Evolutionary conservation across 2,329 filamentous ascomycete genomes (phyloP), one percentile per base, ranked within the genome.

Genomic region (Bipolaris oryzae): DNA sequence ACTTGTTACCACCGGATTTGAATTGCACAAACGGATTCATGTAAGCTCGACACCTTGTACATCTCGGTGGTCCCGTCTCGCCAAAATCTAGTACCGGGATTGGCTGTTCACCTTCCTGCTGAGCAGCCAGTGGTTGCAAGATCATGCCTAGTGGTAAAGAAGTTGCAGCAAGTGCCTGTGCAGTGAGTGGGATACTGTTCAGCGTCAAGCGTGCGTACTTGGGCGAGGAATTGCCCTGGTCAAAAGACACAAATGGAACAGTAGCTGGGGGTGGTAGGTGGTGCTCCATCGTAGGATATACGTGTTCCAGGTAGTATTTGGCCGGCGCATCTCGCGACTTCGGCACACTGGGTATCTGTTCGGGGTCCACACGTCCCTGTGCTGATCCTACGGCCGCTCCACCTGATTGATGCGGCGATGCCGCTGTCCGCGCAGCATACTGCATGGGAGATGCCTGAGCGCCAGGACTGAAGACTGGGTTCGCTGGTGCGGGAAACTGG

Each of bases 1-100:
- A 96, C 75, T 96, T 96, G 79, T 94, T 96, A 55, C 95, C 95
- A 35, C 94, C 94, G 15, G 90, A 89, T 57, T 90, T 86, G 83
- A 99, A 99, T 73, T 93, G 90, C 95, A 99, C 98, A 75, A 99
- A 99, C 1, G 95, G 95, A 73, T 99, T 99, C 79, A 99, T 96
- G 78, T 99, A 99, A 13, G 94, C 90, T 73, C 95, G 86, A 80
- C 95, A 99, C 78, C 95, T 85, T 69, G 91, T 87, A 78, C 95
- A 99, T 75, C 95, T 86, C 20, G 95, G 95, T 38, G 95, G 95
- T 0, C 95, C 95, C 37, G 81, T 80, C 39, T 97, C 92, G 46
- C 95, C 95, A 82, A 98, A 99, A 78, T 99, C 95, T 21, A 99
- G 83, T 4, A 99, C 89, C 0, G 95, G 95, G 52, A 99, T 89